Evolutionary conservation across 805 yeast species (phyloP), one percentile per base, ranked within the genome.

Genomic region (Maudiozyma turicensis): DNA sequence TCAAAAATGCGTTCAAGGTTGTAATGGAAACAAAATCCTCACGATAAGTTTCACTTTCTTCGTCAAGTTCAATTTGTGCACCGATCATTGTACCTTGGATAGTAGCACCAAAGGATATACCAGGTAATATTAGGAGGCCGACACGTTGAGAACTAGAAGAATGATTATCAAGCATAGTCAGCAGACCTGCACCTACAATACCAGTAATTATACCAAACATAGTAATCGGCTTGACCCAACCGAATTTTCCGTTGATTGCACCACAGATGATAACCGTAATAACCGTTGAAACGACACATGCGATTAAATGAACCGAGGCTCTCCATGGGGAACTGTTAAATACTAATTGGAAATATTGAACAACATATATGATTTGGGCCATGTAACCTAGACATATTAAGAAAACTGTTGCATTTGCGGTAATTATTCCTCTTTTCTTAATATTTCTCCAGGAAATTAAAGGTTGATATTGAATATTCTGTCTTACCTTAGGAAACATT

Each of bases 121-220:
- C 75, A 3, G 68, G 64, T 14, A 70, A 58, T 40, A 72, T 68
- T 43, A 70, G 50, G 15, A 60, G 54, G 3, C 75, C 76, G 40
- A 71, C 70, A 39, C 61, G 63, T 37, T 58, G 38, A 0, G 64
- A 47, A 5, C 51, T 48, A 3, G 58, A 49, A 2, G 74, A 63
- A 38, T 63, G 53, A 33, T 60, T 66, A 3, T 60, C 56, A 40
- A 69, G 30, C n/a, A 34, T 13, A 2, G 14, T 13, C 38, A 9
- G 6, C 38, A 34, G n/a, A 34, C 14, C 38, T 3, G 63, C 55
- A 2, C 74, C 74, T 33, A 70, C 51, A 14, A 61, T 43, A 6
- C 70, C 71, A 13, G 57, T 26, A 6, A 54, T 33, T 10, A 57
- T 58, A n/a, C 70, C 73, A 32, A 61, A 15, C 2, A 69, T 31